Conservation (phyloP, 306 rosid genomes). For the Fragaria iinumae region DNA sequence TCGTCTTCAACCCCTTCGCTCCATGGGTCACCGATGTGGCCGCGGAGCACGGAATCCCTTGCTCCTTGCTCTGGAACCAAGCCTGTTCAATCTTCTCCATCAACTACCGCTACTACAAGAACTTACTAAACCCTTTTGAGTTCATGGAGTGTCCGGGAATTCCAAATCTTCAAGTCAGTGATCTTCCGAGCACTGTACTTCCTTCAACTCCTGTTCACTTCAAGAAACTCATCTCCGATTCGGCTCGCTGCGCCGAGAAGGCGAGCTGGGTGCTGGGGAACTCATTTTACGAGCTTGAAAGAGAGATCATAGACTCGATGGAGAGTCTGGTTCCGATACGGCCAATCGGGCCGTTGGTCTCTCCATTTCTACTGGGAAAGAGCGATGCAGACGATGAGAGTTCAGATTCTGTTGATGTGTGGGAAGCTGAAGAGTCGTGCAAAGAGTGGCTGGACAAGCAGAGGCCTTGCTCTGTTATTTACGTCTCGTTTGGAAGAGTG, state of each 20-base stretch:
- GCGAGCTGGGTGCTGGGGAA: constrained; percentile 53
- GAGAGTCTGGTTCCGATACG: constrained; percentile 29
- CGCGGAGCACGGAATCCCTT: constrained; percentile 35
- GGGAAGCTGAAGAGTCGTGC: constrained; percentile 47
- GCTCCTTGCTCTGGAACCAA: constrained; percentile 66
- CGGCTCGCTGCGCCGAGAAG: constrained; percentile 22
- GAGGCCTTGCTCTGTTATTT: constrained; percentile 39
- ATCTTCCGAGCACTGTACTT: constrained; percentile 47
- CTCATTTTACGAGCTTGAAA: constrained; percentile 50
- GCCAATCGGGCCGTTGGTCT: constrained; percentile 54
- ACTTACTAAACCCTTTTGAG: constrained; percentile 18
- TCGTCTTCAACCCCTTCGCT: constrained; percentile 43
- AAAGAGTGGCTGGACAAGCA: constrained; percentile 41
- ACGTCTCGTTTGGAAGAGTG: constrained; percentile 55
- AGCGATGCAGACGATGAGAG: constrained; percentile 39
- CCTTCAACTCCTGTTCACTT: constrained; percentile 34
- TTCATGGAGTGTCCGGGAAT: constrained; percentile 42
- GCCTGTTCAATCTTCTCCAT: constrained; percentile 47
- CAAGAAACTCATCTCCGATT: neutral
- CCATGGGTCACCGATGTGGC: constrained; percentile 48
- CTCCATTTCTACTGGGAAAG: constrained; percentile 44
- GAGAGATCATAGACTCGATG: constrained; percentile 46
- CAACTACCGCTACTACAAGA: constrained; percentile 35
- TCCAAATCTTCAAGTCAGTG: constrained; percentile 37
- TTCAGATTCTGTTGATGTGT: constrained; percentile 33